Base-by-base conservation (phyloP, 352 stramenopile species). In the Globisporangium middletonii region DNA sequence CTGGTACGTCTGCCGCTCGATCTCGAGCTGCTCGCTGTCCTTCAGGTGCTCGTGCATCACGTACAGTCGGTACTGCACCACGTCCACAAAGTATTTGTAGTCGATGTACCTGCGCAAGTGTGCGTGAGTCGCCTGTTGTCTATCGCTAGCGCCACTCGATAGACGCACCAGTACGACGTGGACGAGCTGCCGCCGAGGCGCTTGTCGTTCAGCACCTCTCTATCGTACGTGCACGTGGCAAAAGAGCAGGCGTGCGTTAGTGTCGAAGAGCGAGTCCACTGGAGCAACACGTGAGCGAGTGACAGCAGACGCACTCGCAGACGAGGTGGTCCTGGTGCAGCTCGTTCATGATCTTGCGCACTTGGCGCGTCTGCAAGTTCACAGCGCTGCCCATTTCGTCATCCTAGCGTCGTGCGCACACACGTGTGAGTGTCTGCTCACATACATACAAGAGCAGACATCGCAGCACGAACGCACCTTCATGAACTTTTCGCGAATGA, bases 21-120 rank as follows among this genome's bases (percentile, higher is more conserved):
- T 92, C 59, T 95, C 86, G 1, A 93, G 59, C 59, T 92, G 83
- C 60, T 95, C 86, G 57, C 67, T 85, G 60, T 94, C 84, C 59
- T 92, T 94, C 1, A 95, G 61, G 43, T 92, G 78, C 57, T 94
- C 82, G 57, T 91, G 78, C 75, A 95, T 95, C 44, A 94, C 55
- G 65, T 92, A 95, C 19, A 95, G 70, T 12, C 86, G 83, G 58
- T 89, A 95, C 63, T 90, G 82, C 57, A 95, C 83, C 56, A 95
- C 84, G 59, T 95, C 84, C 47, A 93, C 83, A 70, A 95, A 94
- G 67, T 95, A 92, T 65, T 95, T 95, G 79, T 94, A 95, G 75
- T 95, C 86, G 71, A 95, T 95, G 72, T 95, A 94, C 67, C 67
- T 81, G 57, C 23, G 38, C 9, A n/a, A n/a, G 23, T 4, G 6